phyloP scores from a whole-genome alignment of 225 moss, liverwort and hornwort genomes.

The Rhytidiadelphus loreus region DNA sequence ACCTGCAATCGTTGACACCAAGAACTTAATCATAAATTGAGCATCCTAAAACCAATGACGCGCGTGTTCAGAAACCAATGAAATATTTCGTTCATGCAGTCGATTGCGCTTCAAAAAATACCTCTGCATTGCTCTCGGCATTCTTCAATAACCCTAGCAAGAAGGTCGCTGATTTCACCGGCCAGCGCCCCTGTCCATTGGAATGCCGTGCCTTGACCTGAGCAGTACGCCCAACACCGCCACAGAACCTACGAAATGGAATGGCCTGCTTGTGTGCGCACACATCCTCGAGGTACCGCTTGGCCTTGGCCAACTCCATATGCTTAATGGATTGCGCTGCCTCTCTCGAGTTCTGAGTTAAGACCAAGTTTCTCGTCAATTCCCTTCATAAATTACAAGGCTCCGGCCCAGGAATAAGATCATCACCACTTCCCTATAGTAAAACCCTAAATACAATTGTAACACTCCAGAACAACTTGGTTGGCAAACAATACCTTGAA shows the following conservation, averaged over 20 bases:
- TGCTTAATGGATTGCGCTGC: constrained; percentile 47
- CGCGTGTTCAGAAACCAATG: not conserved
- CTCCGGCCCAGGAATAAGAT: not conserved
- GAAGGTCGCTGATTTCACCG: constrained; percentile 20
- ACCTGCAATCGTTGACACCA: constrained; percentile 1
- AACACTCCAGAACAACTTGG: not conserved
- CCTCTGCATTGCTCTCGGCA: constrained; percentile 80
- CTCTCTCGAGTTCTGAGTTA: constrained; percentile 34
- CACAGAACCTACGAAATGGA: constrained; percentile 71
- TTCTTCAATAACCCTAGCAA: constrained; percentile 56
- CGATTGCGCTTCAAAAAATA: not conserved
- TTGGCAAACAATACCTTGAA: not conserved
- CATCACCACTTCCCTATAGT: not conserved
- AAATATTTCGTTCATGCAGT: not conserved
- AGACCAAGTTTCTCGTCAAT: not conserved
- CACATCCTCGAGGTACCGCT: constrained; percentile 66
- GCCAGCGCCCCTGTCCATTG: constrained; percentile 27
- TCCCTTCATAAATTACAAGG: not conserved
- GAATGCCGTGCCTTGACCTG: constrained; percentile 71
- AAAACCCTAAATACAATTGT: not conserved
- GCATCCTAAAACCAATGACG: not conserved
- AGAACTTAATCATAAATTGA: not conserved
- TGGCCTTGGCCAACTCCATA: constrained; percentile 33
- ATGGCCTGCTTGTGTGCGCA: constrained; percentile 72
- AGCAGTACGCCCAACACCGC: constrained; percentile 79